These are phyloP conservation scores for Dictyophora rubrovolvata DNA, from an alignment of 768 basidiomycete genomes.

Conservation along the genomic window DNA sequence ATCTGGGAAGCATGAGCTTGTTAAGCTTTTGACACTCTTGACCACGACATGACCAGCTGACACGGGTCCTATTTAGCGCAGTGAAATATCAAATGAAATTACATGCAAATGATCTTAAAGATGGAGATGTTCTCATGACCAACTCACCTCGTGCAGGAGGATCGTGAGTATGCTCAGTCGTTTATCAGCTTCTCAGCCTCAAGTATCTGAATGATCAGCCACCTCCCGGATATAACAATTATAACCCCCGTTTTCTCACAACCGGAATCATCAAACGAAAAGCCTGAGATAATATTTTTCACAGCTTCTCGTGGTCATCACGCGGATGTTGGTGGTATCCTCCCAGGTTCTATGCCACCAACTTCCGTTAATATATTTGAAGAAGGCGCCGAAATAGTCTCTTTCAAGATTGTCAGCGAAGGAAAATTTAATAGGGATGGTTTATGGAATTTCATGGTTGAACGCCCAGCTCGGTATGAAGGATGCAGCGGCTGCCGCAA, in stretches of 20 bases:
- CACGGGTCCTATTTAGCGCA: conserved; percentile 33
- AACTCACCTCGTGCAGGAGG: conserved; percentile 86
- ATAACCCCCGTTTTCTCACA: conserved; percentile 80
- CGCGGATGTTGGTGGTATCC: conserved; percentile 87
- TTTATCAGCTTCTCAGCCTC: conserved; percentile 10
- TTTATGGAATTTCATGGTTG: conserved; percentile 70
- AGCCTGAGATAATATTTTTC: conserved; percentile 74
- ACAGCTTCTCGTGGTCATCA: conserved; percentile 92
- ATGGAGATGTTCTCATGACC: conserved; percentile 89
- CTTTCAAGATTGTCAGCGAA: conserved; percentile 81
- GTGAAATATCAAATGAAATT: conserved; percentile 85
- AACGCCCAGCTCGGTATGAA: conserved; percentile 69
- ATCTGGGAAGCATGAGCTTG: conserved; percentile 87
- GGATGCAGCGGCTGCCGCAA: conserved; percentile 84
- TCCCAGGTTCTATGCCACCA: conserved; percentile 93
- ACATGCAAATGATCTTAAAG: conserved; percentile 59
- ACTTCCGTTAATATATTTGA: conserved; percentile 86
- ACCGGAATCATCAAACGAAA: conserved; percentile 33
- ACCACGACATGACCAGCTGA: conserved; percentile 15
- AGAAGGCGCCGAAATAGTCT: conserved; percentile 85
- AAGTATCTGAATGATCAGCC: conserved; percentile 25
- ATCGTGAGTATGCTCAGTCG: conserved; percentile 44
- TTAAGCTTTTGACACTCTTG: conserved; percentile 27
- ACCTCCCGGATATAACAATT: conserved; percentile 83
- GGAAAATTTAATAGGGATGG: conserved; percentile 74